Percentiles rank a stretch among this genome's conserved stretches.
Conservation (phyloP, 306 rosid genomes). For the Ormosia emarginata region DNA sequence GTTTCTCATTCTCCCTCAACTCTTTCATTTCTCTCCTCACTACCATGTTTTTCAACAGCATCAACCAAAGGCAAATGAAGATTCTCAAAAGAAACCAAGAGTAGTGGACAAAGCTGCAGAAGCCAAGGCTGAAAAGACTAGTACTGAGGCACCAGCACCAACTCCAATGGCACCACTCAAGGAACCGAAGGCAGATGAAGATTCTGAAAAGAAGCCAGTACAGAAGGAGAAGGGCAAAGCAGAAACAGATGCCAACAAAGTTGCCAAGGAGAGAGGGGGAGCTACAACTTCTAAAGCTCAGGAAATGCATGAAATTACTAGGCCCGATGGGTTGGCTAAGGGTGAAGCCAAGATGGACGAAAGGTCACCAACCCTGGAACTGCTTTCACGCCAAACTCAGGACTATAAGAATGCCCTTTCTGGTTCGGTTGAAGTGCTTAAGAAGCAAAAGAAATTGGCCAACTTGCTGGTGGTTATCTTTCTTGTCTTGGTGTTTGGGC, state of each 20-base stretch:
- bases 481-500: conserved; percentile 14
- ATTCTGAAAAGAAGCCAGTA: background rate
- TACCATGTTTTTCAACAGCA: too few species aligned
- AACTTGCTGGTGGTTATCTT: background rate
- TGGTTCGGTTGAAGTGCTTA: conserved; percentile 10
- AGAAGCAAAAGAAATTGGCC: conserved; percentile 17
- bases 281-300: background rate
- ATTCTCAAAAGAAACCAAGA: background rate
- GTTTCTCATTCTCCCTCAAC: too few species aligned
- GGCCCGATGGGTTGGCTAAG: background rate
- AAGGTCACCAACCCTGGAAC: background rate
- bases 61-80: too few species aligned
- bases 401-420: conserved; percentile 20
- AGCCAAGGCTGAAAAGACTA: background rate
- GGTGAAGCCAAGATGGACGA: background rate
- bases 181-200: too few species aligned
- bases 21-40: too few species aligned
- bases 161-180: too few species aligned
- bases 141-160: too few species aligned
- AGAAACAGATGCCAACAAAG: background rate
- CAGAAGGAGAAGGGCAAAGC: background rate
- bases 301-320: background rate
- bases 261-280: background rate
- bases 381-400: background rate
- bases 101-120: background rate